Percentiles rank a stretch among this genome's conserved stretches.
Conservation (phyloP, 2,329 filamentous ascomycete genomes). For the Colletotrichum sp. region DNA sequence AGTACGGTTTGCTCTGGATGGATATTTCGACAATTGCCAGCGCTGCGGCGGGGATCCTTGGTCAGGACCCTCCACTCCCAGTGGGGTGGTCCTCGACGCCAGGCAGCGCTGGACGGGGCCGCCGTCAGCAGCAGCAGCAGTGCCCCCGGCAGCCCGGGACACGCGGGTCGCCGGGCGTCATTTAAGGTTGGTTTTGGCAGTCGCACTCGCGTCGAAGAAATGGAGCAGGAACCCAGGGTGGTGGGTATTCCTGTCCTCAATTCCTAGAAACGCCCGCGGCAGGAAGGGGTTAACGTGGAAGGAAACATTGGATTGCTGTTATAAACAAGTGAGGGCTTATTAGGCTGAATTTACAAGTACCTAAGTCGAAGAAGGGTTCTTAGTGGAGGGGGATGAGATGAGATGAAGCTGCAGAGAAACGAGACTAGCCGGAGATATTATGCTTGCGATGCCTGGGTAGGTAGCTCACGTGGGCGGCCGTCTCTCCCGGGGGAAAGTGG, state of each 20-base stretch:
- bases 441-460: neutral
- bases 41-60: neutral
- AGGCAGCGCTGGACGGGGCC: neutral
- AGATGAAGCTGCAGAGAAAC: neutral
- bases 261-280: neutral
- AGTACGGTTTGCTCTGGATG: neutral
- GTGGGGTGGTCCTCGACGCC: neutral
- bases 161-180: neutral
- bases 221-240: neutral
- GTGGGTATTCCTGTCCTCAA: neutral
- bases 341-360: neutral
- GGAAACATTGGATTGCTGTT: neutral
- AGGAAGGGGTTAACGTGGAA: neutral
- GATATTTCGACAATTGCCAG: neutral
- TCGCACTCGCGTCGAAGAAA: neutral
- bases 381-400: neutral
- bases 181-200: neutral
- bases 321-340: neutral
- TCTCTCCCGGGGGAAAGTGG: neutral
- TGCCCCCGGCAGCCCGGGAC: neutral
- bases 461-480: neutral
- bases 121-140: constrained; percentile 4
- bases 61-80: neutral
- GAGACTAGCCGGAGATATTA: neutral
- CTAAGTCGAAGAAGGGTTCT: neutral